phyloP scores from a whole-genome alignment of 768 basidiomycete genomes.

The Boletus vermiculosoides region DNA sequence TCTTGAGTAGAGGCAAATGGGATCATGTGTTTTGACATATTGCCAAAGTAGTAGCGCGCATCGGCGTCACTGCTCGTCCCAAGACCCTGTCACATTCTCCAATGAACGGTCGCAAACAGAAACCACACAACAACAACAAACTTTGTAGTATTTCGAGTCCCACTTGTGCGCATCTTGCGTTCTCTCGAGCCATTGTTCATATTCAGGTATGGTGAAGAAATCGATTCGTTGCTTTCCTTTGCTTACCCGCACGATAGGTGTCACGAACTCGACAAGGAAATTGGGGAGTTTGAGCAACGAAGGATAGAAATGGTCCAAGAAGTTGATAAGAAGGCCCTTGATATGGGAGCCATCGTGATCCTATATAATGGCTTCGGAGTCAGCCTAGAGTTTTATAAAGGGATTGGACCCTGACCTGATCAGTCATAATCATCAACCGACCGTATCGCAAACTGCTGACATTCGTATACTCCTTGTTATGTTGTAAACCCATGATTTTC shows the following conservation, averaged over 20 bases:
- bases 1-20: conserved; percentile 80
- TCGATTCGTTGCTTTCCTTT: conserved; percentile 78
- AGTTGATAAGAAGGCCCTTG: conserved; percentile 98
- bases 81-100: conserved; percentile 66
- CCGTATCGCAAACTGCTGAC: conserved; percentile 81
- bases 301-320: conserved; percentile 94
- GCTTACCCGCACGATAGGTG: conserved; percentile 91
- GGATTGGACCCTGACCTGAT: conserved; percentile 65
- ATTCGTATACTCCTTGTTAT: conserved; percentile 83
- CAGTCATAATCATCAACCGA: conserved; percentile 98
- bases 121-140: conserved; percentile 32
- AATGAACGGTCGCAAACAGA: conserved; percentile 1
- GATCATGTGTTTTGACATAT: conserved; percentile 93
- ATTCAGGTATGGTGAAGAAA: conserved; percentile 98
- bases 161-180: conserved; percentile 78
- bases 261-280: conserved; percentile 97
- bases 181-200: conserved; percentile 84
- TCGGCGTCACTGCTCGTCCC: conserved; percentile 91
- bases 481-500: conserved; percentile 96
- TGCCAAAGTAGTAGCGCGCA: conserved; percentile 88
- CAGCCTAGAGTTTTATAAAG: neutral
- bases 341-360: conserved; percentile 99
- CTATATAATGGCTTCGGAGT: conserved; percentile 39
- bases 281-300: conserved; percentile 87
- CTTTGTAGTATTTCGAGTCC: conserved; percentile 97